Base-by-base conservation (phyloP, 371 early-diverging fungal species). In the Nematocida ausubeli region DNA sequence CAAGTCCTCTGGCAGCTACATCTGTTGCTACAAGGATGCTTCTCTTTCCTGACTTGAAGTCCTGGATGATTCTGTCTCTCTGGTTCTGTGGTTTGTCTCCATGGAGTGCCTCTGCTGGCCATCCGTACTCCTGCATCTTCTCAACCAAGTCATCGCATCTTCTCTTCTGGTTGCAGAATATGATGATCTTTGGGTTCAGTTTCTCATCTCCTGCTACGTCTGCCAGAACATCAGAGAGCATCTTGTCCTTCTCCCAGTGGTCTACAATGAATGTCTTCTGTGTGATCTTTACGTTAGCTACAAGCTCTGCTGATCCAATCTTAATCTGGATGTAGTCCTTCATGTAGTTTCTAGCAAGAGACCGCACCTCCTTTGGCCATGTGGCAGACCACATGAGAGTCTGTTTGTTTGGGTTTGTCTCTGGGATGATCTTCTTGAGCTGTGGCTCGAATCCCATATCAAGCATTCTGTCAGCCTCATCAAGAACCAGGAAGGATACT, bases 381-480 rank as follows among this genome's bases (percentile, higher is more conserved):
- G 99, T 99, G 6, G 99, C 99, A 86, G 92, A 92, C 95, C 96
- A 97, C 96, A 99, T 95, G 47, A 99, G 90, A 19, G 96, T 96
- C 87, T 99, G 99, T 82, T 96, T 88, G 80, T 96, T 93, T 60
- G 93, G 94, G 26, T 96, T 91, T 82, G 97, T 95, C 19, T 95
- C 94, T 65, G 93, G 93, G 35, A 97, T 93, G 83, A 98, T 96
- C 85, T 92, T 93, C 83, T 94, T 91, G 81, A 98, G 92, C 88
- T 98, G 96, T 56, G 96, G 96, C 87, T 98, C 97, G 86, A 96
- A 97, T 83, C 97, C 97, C 96, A 96, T 95, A 87, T 96, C 97
- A 40, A 98, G 86, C 92, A 99, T 96, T 83, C 92, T 90, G 85
- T 99, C 99, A 14, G 96, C 95, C 87, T 96, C 96, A 88, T 96